These are phyloP conservation scores for Chlorella sorokiniana DNA, from an alignment of 139 green algal genomes.

Conservation along the genomic window DNA sequence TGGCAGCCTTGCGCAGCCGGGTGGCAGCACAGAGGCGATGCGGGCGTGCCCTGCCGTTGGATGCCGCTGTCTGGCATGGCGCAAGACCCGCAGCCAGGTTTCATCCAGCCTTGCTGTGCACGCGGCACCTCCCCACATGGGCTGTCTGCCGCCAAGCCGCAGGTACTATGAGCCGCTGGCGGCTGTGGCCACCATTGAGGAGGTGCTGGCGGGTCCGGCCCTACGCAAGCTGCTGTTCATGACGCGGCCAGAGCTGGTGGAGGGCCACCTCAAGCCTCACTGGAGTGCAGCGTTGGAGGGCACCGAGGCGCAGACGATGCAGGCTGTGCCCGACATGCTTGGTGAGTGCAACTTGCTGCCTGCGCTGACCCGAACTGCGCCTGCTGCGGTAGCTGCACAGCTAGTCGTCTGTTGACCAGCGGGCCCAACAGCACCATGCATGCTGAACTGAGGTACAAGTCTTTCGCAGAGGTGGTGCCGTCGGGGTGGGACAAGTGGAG, in stretches of 20 bases:
- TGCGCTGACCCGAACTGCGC: background rate
- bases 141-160: background rate
- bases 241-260: constrained; percentile 55
- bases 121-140: too few relatives aligned
- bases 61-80: too few relatives aligned
- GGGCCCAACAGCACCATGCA: background rate
- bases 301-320: constrained; percentile 58
- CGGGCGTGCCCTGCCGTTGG: too few relatives aligned
- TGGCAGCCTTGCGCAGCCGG: too few relatives aligned
- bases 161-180: constrained; percentile 88
- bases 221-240: constrained; percentile 93
- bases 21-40: background rate
- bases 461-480: background rate
- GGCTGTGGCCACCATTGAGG: constrained; percentile 49
- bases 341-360: background rate
- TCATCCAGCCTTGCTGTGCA: too few relatives aligned
- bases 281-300: constrained; percentile 41
- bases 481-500: constrained; percentile 86
- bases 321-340: constrained; percentile 93
- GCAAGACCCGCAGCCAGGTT: too few relatives aligned
- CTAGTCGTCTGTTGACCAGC: background rate
- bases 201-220: constrained; percentile 59
- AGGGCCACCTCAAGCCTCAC: constrained; percentile 59
- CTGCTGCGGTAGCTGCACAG: background rate
- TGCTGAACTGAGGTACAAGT: too few relatives aligned